Conservation (phyloP, 176 grass and related monocot genomes). For the Ensete glaucum region DNA sequence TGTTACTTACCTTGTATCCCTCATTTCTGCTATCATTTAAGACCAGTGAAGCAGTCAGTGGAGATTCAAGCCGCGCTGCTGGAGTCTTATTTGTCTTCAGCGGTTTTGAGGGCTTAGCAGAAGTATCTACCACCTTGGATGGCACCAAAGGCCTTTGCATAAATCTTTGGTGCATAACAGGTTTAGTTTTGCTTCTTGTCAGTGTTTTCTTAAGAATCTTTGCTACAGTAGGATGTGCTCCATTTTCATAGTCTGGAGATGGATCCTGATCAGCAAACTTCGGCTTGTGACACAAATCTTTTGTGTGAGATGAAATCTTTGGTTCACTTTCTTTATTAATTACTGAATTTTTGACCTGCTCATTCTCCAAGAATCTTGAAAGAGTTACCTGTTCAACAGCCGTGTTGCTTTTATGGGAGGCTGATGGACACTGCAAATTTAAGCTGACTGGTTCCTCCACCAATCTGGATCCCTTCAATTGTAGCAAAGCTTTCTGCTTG, state of each 20-base stretch:
- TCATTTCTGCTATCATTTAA: slow-evolving; percentile 8
- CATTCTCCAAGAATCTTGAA: background rate
- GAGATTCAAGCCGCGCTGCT: slow-evolving; percentile 23
- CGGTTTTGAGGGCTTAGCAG: slow-evolving; percentile 12
- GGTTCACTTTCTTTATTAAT: background rate
- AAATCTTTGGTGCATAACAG: slow-evolving; percentile 21
- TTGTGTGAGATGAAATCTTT: slow-evolving; percentile 26
- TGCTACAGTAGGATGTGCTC: slow-evolving; percentile 10
- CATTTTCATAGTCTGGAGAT: slow-evolving; percentile 3
- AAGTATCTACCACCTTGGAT: slow-evolving; percentile 21
- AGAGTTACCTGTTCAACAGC: slow-evolving; percentile 30
- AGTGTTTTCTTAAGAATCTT: slow-evolving; percentile 21
- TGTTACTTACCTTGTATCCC: slow-evolving; percentile 20
- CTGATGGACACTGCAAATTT: background rate
- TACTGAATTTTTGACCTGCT: too few relatives aligned
- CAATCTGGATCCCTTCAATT: slow-evolving; percentile 28
- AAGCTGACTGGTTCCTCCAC: slow-evolving; percentile 22
- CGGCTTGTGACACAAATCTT: slow-evolving; percentile 16
- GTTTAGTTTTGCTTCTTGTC: slow-evolving; percentile 23
- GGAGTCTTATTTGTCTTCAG: slow-evolving; percentile 27
- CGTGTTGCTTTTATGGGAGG: slow-evolving; percentile 26
- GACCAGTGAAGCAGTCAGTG: background rate
- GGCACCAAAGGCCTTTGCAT: slow-evolving; percentile 25
- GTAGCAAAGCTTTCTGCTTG: slow-evolving; percentile 23
- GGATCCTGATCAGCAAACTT: slow-evolving; percentile 24